Evolutionary conservation across 2,329 filamentous ascomycete species (phyloP).

Genomic region (Blastomyces emzantsi): DNA sequence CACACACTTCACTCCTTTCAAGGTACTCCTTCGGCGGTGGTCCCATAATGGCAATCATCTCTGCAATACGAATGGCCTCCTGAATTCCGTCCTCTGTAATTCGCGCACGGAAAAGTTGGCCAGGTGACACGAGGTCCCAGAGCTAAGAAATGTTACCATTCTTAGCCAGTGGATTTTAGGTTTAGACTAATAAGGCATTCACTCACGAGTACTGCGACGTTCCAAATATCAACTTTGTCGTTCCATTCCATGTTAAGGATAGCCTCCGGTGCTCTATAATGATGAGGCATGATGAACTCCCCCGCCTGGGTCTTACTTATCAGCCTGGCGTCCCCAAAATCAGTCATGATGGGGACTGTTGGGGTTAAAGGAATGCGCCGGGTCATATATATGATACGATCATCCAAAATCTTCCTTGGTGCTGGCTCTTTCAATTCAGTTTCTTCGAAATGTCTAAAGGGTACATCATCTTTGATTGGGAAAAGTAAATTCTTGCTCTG

Average conservation of each 20-base stretch:
- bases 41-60: conserved; percentile 10
- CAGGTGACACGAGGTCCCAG: conserved; percentile 5
- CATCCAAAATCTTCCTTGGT: conserved; percentile 12
- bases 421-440: conserved; percentile 13
- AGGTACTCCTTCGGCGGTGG: conserved; percentile 7
- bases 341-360: conserved; percentile 12
- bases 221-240: conserved; percentile 21
- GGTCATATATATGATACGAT: conserved; percentile 15
- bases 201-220: conserved; percentile 19
- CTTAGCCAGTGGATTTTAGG: neutral
- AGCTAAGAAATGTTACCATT: neutral
- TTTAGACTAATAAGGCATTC: neutral
- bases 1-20: neutral
- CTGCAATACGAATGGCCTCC: conserved; percentile 6
- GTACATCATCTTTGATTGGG: conserved; percentile 3
- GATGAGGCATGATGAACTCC: conserved; percentile 17
- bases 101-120: conserved; percentile 4
- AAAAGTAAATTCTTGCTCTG: conserved; percentile 13
- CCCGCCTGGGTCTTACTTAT: neutral
- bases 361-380: conserved; percentile 10
- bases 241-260: conserved; percentile 21
- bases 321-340: conserved; percentile 14
- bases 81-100: conserved; percentile 3
- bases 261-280: conserved; percentile 21
- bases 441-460: conserved; percentile 12